phyloP scores from a whole-genome alignment of 2,329 filamentous ascomycete species.

The Ophiosphaerella narmari region DNA sequence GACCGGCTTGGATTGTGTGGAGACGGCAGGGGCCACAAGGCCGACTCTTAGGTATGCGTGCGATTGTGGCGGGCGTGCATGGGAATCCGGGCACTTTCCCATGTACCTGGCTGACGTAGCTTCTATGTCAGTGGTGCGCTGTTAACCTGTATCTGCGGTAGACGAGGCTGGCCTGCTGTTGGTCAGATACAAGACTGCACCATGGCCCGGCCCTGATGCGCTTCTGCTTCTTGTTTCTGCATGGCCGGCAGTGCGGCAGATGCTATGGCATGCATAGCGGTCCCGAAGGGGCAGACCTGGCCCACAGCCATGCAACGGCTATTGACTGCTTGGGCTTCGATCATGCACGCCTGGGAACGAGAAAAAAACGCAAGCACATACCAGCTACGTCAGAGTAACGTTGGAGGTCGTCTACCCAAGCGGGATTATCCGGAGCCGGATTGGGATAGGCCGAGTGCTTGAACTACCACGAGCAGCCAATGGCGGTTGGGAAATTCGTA shows the following conservation, averaged over 20 bases:
- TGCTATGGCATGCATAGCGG: slow-evolving; percentile 7
- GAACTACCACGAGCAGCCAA: neutral
- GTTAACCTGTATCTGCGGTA: neutral
- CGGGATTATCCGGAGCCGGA: slow-evolving; percentile 18
- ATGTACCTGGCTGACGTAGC: slow-evolving; percentile 18
- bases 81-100: slow-evolving; percentile 24
- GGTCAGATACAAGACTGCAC: slow-evolving; percentile 6
- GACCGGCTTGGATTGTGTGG: slow-evolving; percentile 20
- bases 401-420: neutral
- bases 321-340: slow-evolving; percentile 6
- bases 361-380: slow-evolving; percentile 7
- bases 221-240: slow-evolving; percentile 10
- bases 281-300: slow-evolving; percentile 7
- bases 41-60: neutral
- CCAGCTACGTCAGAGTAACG: slow-evolving; percentile 16
- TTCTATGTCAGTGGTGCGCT: slow-evolving; percentile 6
- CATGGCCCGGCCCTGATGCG: slow-evolving; percentile 20
- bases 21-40: slow-evolving; percentile 20
- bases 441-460: slow-evolving; percentile 6
- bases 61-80: slow-evolving; percentile 13
- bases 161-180: neutral
- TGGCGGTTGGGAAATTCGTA: neutral
- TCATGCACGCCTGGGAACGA: slow-evolving; percentile 5
- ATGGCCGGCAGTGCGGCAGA: slow-evolving; percentile 8
- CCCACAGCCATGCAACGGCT: neutral